Conservation (phyloP, 495 filamentous ascomycete species). For the Astrothelium subdiscretum region DNA sequence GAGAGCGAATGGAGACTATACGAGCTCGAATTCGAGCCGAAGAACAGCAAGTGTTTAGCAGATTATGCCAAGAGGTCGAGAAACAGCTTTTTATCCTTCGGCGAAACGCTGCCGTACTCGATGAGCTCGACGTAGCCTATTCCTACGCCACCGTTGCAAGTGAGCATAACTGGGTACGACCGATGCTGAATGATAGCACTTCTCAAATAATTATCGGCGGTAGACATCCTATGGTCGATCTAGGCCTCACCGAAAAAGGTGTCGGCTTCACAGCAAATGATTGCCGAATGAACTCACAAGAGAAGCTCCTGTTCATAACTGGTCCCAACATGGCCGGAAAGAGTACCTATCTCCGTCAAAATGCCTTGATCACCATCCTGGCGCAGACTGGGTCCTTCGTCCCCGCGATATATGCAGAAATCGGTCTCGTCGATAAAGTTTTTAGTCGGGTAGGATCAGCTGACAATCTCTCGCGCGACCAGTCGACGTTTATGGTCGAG, state of each 20-base stretch:
- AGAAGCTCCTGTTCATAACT: constrained; percentile 78
- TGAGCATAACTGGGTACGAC: constrained; percentile 62
- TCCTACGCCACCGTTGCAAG: constrained; percentile 68
- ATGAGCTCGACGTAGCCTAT: constrained; percentile 81
- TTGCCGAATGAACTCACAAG: constrained; percentile 58
- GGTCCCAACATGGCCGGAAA: constrained; percentile 99
- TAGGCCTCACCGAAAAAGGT: constrained; percentile 66
- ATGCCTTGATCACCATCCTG: constrained; percentile 84
- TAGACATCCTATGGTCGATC: constrained; percentile 80
- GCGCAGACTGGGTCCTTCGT: constrained; percentile 89
- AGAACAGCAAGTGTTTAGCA: constrained; percentile 61
- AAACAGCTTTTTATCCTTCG: constrained; percentile 69
- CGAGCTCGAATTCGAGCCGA: constrained; percentile 67
- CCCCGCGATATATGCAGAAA: constrained; percentile 69
- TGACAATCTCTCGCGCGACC: constrained; percentile 81
- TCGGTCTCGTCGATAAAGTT: constrained; percentile 83
- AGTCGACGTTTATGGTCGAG: constrained; percentile 92
- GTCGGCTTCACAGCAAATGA: constrained; percentile 78
- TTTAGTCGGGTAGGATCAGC: constrained; percentile 80
- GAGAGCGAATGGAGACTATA: constrained; percentile 57
- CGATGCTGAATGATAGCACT: constrained; percentile 45
- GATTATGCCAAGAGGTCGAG: constrained; percentile 63
- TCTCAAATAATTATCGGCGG: constrained; percentile 65
- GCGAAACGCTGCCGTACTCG: constrained; percentile 76
- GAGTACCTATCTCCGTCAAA: constrained; percentile 87